Evolutionary conservation across 1,139 yeast species (phyloP).

Genomic region (Magnusiomyces suaveolens): DNA sequence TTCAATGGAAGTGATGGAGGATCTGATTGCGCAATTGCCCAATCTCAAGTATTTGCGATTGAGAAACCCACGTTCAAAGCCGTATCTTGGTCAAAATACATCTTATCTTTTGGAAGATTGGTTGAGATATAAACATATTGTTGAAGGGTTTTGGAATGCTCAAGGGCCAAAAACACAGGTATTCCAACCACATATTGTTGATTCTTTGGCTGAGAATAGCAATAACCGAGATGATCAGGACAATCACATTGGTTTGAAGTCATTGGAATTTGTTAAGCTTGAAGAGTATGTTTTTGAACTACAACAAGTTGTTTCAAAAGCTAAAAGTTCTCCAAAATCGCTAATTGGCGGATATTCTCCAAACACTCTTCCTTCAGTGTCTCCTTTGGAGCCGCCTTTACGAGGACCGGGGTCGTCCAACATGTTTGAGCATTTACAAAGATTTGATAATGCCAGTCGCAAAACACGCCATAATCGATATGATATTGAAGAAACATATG

Average conservation of each 20-base stretch:
- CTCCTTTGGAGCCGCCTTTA: not conserved
- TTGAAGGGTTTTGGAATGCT: conserved; percentile 12
- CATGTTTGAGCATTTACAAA: not conserved
- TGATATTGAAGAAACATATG: not conserved
- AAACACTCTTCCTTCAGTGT: not conserved
- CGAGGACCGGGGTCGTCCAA: not conserved
- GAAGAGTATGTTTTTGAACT: conserved; percentile 20
- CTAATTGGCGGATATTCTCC: not conserved
- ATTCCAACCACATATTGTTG: not conserved
- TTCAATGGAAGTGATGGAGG: conserved; percentile 7
- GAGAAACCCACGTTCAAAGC: conserved; percentile 12
- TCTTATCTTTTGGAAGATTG: conserved; percentile 19
- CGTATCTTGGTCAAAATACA: conserved; percentile 20
- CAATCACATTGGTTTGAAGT: not conserved
- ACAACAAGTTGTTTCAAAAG: conserved; percentile 10
- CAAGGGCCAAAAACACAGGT: conserved; percentile 11
- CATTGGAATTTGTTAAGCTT: conserved; percentile 17
- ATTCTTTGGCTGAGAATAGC: not conserved
- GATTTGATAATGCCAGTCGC: not conserved
- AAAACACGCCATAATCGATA: not conserved
- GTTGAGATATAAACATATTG: conserved; percentile 16
- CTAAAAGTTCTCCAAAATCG: conserved; percentile 10
- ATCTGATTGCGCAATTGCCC: conserved; percentile 11
- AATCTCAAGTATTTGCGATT: conserved; percentile 17
- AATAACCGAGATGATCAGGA: not conserved